These are phyloP conservation scores for Farysia itapuensis DNA, from an alignment of 1,284 basidiomycete genomes.

Conservation along the genomic window DNA sequence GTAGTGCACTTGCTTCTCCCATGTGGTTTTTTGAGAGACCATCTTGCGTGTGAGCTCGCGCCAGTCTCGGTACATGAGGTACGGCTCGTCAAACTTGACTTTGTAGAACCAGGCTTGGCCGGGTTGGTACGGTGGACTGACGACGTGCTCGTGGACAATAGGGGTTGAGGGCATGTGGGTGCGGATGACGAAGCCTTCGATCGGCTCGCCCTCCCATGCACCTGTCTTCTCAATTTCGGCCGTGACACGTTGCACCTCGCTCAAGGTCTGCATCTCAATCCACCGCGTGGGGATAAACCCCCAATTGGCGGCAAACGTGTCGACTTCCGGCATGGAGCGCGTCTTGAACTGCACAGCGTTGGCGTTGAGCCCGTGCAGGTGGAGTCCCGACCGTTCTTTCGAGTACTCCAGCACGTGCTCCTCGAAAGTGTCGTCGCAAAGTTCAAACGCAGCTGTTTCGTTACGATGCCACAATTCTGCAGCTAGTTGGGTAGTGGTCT, in stretches of 20 bases:
- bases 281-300: constrained; percentile 84
- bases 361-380: constrained; percentile 80
- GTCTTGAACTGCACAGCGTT: constrained; percentile 75
- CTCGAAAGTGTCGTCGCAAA: constrained; percentile 96
- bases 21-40: constrained; percentile 39
- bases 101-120: constrained; percentile 97
- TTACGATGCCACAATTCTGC: constrained; percentile 75
- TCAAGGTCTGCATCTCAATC: constrained; percentile 67
- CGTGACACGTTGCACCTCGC: constrained; percentile 75
- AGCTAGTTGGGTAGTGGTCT: constrained; percentile 76
- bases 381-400: constrained; percentile 80
- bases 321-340: constrained; percentile 65
- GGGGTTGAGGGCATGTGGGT: constrained; percentile 42
- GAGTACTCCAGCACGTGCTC: constrained; percentile 91
- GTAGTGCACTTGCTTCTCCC: constrained; percentile 18
- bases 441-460: constrained; percentile 77
- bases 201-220: constrained; percentile 78
- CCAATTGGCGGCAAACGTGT: constrained; percentile 78
- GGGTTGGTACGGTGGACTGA: constrained; percentile 58
- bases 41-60: constrained; percentile 81
- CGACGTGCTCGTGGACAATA: constrained; percentile 29
- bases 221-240: constrained; percentile 70
- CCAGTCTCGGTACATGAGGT: constrained; percentile 98
- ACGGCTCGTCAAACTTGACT: constrained; percentile 97
- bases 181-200: constrained; percentile 94